A percentile compares a stretch with the other conserved stretches of the same genome.
Evolutionary conservation across 371 early-diverging fungal species (phyloP).

Genomic region (Mucor indicus): DNA sequence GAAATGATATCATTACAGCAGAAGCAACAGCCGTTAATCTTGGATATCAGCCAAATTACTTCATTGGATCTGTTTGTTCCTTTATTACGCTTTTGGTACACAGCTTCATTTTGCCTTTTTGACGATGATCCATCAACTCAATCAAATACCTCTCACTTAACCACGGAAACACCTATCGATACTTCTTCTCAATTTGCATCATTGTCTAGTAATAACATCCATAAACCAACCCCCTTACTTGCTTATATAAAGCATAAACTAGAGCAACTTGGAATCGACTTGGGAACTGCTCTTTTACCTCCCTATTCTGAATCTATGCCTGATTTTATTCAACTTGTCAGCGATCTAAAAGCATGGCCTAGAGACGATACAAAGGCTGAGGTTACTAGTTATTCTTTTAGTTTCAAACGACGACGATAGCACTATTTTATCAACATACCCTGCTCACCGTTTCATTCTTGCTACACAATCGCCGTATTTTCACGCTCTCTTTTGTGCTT

Average conservation of each 20-base stretch:
- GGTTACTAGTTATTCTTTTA: constrained; percentile 22
- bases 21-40: not conserved
- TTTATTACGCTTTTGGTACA: constrained; percentile 44
- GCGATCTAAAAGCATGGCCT: constrained; percentile 26
- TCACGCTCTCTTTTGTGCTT: constrained; percentile 31
- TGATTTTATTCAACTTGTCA: constrained; percentile 17
- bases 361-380: constrained; percentile 22
- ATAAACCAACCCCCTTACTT: too few species aligned
- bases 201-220: too few species aligned
- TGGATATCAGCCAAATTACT: constrained; percentile 19
- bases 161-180: too few species aligned
- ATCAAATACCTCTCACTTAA: too few species aligned
- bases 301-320: constrained; percentile 10
- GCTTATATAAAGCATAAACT: constrained; percentile 5
- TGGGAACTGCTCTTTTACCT: constrained; percentile 18
- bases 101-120: constrained; percentile 20
- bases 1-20: constrained; percentile 6
- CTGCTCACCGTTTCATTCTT: constrained; percentile 35
- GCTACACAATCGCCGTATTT: constrained; percentile 47
- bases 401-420: constrained; percentile 12
- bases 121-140: too few species aligned
- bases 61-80: constrained; percentile 12
- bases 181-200: too few species aligned
- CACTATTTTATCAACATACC: constrained; percentile 2
- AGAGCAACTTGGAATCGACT: constrained; percentile 6